These are phyloP conservation scores for Phaeosphaeria sp. DNA, from an alignment of 2,329 filamentous ascomycete genomes.

Conservation along the genomic window DNA sequence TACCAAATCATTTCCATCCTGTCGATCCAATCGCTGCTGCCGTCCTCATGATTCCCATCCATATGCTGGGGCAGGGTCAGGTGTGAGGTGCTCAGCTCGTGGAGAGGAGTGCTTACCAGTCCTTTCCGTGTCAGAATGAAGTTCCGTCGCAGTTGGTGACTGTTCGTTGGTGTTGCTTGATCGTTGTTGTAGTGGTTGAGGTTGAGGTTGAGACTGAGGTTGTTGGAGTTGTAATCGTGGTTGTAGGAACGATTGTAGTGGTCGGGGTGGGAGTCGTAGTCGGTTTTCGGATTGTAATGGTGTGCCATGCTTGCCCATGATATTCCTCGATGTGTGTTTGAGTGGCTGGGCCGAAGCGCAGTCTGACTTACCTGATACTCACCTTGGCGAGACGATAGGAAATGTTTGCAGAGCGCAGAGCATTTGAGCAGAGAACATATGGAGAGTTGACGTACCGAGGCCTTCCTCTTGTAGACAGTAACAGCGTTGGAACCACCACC, in stretches of 20 bases:
- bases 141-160: not conserved
- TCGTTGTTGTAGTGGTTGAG: not conserved
- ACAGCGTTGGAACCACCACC: not conserved
- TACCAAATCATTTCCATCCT: not conserved
- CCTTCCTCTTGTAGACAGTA: not conserved
- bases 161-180: not conserved
- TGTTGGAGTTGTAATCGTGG: not conserved
- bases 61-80: not conserved
- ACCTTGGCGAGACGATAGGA: not conserved
- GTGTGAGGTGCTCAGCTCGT: not conserved
- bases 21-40: not conserved
- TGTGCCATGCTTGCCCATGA: not conserved
- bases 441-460: constrained; percentile 2
- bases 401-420: constrained; percentile 5
- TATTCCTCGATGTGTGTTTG: not conserved
- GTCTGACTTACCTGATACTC: constrained; percentile 1
- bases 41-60: not conserved
- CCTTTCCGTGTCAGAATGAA: not conserved
- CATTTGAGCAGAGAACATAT: constrained; percentile 6
- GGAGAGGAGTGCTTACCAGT: not conserved
- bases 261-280: not conserved
- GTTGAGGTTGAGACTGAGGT: not conserved
- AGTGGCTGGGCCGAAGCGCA: not conserved
- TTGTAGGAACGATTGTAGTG: not conserved
- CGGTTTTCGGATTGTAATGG: not conserved